A percentile compares a stretch with the other conserved stretches of the same genome.
Evolutionary conservation across 768 basidiomycete species (phyloP).

Genomic region (Hypholoma sublateritium): DNA sequence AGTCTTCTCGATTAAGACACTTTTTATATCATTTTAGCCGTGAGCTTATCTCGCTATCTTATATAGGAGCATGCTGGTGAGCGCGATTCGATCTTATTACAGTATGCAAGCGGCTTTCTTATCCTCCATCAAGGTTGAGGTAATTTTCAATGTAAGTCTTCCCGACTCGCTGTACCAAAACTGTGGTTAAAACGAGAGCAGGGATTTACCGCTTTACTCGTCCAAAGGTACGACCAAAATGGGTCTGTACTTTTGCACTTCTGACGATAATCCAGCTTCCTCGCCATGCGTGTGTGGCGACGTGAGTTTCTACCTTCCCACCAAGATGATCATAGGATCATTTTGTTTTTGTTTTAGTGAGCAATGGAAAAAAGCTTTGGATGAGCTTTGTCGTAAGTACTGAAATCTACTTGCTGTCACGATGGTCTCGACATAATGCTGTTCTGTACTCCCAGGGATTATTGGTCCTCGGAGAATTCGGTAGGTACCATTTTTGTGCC

Average conservation of each 20-base stretch:
- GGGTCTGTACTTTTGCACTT: not conserved
- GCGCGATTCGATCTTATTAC: not conserved
- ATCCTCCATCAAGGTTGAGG: conserved; percentile 18
- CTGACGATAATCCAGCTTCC: conserved; percentile 16
- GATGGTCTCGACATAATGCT: not conserved
- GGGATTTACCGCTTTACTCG: conserved; percentile 28
- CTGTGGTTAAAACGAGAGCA: not conserved
- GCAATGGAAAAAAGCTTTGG: conserved; percentile 20
- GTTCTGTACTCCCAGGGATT: conserved; percentile 9
- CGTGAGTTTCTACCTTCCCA: conserved; percentile 14
- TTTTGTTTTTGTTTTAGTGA: conserved; percentile 19
- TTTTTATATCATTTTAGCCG: no score
- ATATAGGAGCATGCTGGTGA: conserved; percentile 22
- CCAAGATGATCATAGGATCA: not conserved
- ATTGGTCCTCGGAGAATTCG: conserved; percentile 26
- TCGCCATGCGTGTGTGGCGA: conserved; percentile 27
- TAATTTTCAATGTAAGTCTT: conserved; percentile 22
- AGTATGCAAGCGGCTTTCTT: not conserved
- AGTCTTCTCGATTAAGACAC: not conserved
- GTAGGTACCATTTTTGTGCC: conserved; percentile 9
- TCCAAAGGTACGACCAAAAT: conserved; percentile 20
- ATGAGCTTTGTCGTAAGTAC: conserved; percentile 19
- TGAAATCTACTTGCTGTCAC: not conserved
- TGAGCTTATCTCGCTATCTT: not conserved
- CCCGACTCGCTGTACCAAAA: not conserved